Conservation (phyloP, 164 flowering plant species). For the Piper betle region DNA sequence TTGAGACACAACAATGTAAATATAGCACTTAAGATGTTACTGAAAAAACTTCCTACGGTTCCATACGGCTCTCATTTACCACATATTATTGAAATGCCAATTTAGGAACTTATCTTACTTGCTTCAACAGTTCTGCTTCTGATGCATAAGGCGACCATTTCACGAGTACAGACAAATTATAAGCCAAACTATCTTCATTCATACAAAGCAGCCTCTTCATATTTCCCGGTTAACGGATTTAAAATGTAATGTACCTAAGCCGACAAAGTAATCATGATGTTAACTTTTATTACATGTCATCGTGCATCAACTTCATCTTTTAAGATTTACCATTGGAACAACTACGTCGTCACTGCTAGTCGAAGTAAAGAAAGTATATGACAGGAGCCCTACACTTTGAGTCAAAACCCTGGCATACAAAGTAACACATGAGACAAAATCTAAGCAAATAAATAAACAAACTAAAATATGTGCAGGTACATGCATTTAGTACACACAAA, state of each 20-base stretch:
- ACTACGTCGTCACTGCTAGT: conserved; percentile 71
- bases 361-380: conserved; percentile 67
- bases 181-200: conserved; percentile 31
- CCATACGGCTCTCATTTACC: not conserved
- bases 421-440: not conserved
- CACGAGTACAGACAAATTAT: conserved; percentile 56
- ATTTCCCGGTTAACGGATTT: conserved; percentile 22
- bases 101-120: conserved; percentile 30
- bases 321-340: conserved; percentile 79
- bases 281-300: not conserved
- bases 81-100: not conserved
- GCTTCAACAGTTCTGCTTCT: conserved; percentile 68
- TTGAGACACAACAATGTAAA: conserved; percentile 10
- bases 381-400: conserved; percentile 89
- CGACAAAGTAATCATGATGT: not conserved
- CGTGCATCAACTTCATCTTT: too few species aligned
- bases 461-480: too few species aligned
- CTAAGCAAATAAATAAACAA: not conserved
- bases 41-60: not conserved
- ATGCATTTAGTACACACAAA: too few species aligned
- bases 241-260: conserved; percentile 70
- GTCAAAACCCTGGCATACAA: conserved; percentile 39
- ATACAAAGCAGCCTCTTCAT: conserved; percentile 20
- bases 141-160: conserved; percentile 81
- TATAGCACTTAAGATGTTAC: conserved; percentile 1